Conservation (phyloP, 345 rosid genomes). For the Noccaea caerulescens region DNA sequence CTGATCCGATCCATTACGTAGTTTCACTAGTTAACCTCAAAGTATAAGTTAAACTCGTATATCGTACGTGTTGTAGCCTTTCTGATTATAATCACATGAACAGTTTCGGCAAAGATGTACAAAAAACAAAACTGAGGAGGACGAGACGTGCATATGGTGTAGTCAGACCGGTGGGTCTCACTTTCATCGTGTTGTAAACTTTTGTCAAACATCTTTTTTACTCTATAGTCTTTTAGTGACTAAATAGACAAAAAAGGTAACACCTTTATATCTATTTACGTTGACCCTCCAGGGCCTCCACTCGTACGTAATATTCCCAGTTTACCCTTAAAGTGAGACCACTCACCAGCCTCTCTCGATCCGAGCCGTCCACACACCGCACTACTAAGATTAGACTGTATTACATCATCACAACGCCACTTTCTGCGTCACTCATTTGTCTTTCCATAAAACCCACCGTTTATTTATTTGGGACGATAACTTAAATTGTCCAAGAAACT, state of each 20-base stretch:
- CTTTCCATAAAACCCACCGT: too few relatives aligned
- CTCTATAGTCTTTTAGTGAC: slow-evolving; percentile 30
- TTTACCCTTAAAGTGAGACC: slow-evolving; percentile 13
- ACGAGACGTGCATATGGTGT: slow-evolving; percentile 23
- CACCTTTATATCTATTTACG: slow-evolving; percentile 44
- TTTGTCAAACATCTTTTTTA: slow-evolving; percentile 42
- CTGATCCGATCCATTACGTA: background rate
- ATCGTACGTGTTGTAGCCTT: background rate
- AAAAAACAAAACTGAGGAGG: background rate
- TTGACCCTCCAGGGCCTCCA: slow-evolving; percentile 43
- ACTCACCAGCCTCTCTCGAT: background rate
- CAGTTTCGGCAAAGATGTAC: background rate
- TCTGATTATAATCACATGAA: slow-evolving; percentile 19
- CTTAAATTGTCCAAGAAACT: too few relatives aligned
- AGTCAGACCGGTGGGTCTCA: slow-evolving; percentile 31
- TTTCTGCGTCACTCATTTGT: slow-evolving; percentile 37
- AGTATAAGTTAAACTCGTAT: background rate
- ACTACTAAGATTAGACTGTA: slow-evolving; percentile 30
- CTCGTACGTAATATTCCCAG: slow-evolving; percentile 25
- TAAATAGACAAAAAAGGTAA: slow-evolving; percentile 38
- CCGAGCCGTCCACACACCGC: slow-evolving; percentile 40
- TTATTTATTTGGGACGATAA: too few relatives aligned
- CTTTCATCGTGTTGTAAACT: slow-evolving; percentile 29
- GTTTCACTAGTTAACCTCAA: background rate
- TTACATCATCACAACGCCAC: slow-evolving; percentile 44